Evolutionary conservation across 148 eudicot genomes (phyloP).

Genomic region (Polygonum maritimum): DNA sequence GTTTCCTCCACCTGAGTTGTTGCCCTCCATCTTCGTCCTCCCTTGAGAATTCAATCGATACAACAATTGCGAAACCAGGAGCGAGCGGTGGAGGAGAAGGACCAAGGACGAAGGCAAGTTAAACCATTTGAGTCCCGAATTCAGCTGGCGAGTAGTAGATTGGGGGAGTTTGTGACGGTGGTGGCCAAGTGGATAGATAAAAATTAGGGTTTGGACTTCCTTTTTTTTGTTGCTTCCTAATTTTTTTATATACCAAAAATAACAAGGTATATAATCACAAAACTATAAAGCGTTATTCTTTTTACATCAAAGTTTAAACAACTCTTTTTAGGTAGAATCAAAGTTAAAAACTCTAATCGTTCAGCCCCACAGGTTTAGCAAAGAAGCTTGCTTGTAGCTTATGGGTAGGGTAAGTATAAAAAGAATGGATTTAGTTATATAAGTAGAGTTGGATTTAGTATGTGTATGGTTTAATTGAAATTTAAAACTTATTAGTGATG

Average conservation of each 20-base stretch:
- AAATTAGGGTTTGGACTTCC: not conserved
- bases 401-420: too few relatives aligned
- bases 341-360: too few relatives aligned
- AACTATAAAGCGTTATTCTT: not conserved
- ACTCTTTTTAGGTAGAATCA: too few relatives aligned
- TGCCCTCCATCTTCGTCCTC: constrained; percentile 31
- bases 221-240: not conserved
- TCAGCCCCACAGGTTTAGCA: too few relatives aligned
- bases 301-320: too few relatives aligned
- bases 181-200: not conserved
- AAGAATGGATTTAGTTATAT: too few relatives aligned
- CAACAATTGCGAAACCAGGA: not conserved
- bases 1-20: constrained; percentile 49
- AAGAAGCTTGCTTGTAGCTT: too few relatives aligned
- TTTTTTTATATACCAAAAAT: not conserved
- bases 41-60: not conserved
- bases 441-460: too few relatives aligned
- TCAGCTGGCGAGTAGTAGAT: not conserved
- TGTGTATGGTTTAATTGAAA: too few relatives aligned
- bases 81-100: not conserved
- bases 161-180: not conserved
- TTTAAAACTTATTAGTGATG: too few relatives aligned
- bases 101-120: not conserved
- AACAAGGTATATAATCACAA: not conserved
- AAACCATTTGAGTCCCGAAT: not conserved